Evolutionary conservation across 2,329 filamentous ascomycete species (phyloP), one percentile per base, ranked within the genome.

Genomic region (Fusarium pseudonygamai): DNA sequence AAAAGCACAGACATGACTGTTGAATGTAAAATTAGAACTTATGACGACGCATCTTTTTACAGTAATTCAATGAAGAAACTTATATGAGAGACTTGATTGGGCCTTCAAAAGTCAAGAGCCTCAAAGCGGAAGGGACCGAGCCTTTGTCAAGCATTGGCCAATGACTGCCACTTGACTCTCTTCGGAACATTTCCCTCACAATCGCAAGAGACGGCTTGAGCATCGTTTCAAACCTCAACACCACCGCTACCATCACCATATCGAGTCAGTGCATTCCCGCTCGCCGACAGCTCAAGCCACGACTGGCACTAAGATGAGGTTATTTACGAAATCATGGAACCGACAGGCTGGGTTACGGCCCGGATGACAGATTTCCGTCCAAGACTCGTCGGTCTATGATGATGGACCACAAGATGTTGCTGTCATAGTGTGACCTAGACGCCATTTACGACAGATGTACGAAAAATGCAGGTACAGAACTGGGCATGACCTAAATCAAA

Each of bases 181-280:
- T 36, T 60, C 49, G 39, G 62, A 50, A 22, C 39, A 60, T 32
- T 26, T 40, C 42, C 52, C 28, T 30, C n/a, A 55, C 50, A 42
- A 40, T 45, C n/a, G 4, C n/a, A 52, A 32, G 45, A 12, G 28
- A 43, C 24, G 46, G 59, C 43, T 50, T 11, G 22, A 34, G 32
- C 60, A 52, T 50, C 32, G 30, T 30, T 49, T 26, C 40, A 63
- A 45, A 55, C 24, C 6, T 40, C 24, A 67, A 63, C 40, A 47
- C 40, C 37, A 62, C 53, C 45, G 26, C 30, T 45, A 57, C 16
- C 57, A 71, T 60, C 39, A 36, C 26, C n/a, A 60, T 30, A 37
- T 55, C 18, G 62, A 72, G 62, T 72, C 67, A 69, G 45, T 43
- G 37, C 63, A 74, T 73, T 74, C 56, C 52, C 67, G 60, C 56